Conservation (phyloP, 257 asterid genomes). For the Capsicum rhomboideum region DNA sequence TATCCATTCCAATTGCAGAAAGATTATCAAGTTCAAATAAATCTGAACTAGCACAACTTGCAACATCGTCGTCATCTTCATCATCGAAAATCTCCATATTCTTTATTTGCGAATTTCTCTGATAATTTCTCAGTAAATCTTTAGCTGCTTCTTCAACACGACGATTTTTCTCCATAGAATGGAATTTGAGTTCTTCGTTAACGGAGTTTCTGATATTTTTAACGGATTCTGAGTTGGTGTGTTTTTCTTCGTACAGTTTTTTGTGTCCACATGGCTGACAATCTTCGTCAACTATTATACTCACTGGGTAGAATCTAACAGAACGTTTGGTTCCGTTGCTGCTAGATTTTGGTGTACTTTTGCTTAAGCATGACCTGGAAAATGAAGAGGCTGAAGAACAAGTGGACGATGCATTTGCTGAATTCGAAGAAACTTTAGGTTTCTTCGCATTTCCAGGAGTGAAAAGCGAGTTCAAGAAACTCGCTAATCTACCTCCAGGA, state of each 20-base stretch:
- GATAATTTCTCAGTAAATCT: constrained; percentile 52
- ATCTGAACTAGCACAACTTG: constrained; percentile 79
- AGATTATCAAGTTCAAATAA: constrained; percentile 78
- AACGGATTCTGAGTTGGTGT: not conserved
- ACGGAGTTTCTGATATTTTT: constrained; percentile 17
- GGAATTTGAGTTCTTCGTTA: constrained; percentile 41
- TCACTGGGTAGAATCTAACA: constrained; percentile 66
- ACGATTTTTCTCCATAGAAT: constrained; percentile 52
- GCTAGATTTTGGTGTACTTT: constrained; percentile 41
- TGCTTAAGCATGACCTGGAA: constrained; percentile 84
- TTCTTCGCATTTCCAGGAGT: constrained; percentile 50
- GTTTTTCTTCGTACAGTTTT: constrained; percentile 20
- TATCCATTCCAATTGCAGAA: constrained; percentile 67
- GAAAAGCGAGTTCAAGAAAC: constrained; percentile 67
- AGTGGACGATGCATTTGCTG: constrained; percentile 42
- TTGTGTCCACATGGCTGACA: constrained; percentile 59
- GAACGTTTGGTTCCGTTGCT: constrained; percentile 44
- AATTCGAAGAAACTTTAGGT: constrained; percentile 35
- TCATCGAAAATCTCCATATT: constrained; percentile 18
- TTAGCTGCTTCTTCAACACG: constrained; percentile 56
- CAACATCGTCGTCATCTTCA: constrained; percentile 53
- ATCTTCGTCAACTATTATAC: constrained; percentile 65
- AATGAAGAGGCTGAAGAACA: constrained; percentile 90
- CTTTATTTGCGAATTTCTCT: constrained; percentile 15
- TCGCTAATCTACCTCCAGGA: constrained; percentile 73